Evolutionary conservation across 192 early-diverging fungal genomes (phyloP), one percentile per base, ranked within the genome.

Genomic region (Coemansia umbellata): DNA sequence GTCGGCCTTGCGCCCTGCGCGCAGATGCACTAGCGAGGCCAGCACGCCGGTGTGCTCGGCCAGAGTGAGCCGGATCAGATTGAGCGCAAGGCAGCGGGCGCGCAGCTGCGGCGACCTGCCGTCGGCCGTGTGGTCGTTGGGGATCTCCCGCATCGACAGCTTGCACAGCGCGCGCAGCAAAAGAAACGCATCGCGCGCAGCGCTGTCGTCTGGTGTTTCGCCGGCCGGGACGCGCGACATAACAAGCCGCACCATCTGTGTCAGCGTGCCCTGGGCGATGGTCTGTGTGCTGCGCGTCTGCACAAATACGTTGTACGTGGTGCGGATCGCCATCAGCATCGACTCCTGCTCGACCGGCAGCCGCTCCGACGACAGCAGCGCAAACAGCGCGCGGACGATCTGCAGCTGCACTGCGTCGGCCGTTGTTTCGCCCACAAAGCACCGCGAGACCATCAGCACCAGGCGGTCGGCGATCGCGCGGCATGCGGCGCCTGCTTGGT

Each of bases 321-420:
- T 92, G 31, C 92, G 65, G 23, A 97, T 82, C 3, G 91, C 87
- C 17, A 85, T 82, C 31, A 94, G 74, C 59, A 97, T 70, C 5
- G 87, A 67, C 22, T 83, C 79, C 26, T 87, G 84, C 56, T 92
- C 86, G 36, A 94, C 71, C 4, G 82, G 83, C 22, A 80, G 69
- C 26, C 75, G 78, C 7, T 82, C 74, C 4, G 81, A 82, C 19
- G 88, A 90, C 13, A 91, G 83, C 39, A 92, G 87, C 10, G 87
- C 90, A 47, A 91, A 77, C 27, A 96, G 71, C 1, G 94, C 94
- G 80, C 93, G 93, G 45, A 94, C 82, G 8, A 97, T 88, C 59
- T 97, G 94, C 53, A 94, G 53, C 65, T 94, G 91, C 8, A 97
- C 85, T 50, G 84, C 88, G 19, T 93, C 91, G 47, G 88, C 87